Conservation (phyloP, 306 rosid genomes). For the Betula pendula region DNA sequence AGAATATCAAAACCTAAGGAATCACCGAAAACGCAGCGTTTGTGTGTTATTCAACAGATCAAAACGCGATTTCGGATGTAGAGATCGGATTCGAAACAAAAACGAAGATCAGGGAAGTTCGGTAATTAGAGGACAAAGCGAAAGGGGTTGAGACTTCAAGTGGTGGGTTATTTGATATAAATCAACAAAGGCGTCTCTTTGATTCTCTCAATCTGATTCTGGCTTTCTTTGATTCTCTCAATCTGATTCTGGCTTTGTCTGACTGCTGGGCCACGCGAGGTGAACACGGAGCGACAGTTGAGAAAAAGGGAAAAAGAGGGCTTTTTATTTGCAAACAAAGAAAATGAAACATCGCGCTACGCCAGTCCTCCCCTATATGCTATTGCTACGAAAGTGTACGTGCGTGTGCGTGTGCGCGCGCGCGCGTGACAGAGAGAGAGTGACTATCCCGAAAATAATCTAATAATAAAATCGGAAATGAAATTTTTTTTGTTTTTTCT, state of each 20-base stretch:
- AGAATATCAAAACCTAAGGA: background rate
- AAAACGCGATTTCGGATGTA: background rate
- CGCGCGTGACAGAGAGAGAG: slow-evolving; percentile 21
- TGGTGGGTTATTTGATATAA: background rate
- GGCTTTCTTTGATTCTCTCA: slow-evolving; percentile 14
- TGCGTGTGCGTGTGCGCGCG: too few species aligned
- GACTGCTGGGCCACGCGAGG: slow-evolving; percentile 69
- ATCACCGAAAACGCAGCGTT: slow-evolving; percentile 18
- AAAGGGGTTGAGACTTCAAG: background rate
- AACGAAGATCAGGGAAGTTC: slow-evolving; percentile 36
- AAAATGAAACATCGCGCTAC: slow-evolving; percentile 14
- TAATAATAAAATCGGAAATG: slow-evolving; percentile 16
- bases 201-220: background rate
- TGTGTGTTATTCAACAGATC: background rate
- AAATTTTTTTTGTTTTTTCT: background rate
- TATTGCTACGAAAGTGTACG: slow-evolving; percentile 8
- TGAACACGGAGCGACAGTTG: slow-evolving; percentile 82
- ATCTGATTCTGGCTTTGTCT: slow-evolving; percentile 32
- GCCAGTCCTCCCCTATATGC: slow-evolving; percentile 1
- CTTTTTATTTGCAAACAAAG: slow-evolving; percentile 17
- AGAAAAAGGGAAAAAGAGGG: slow-evolving; percentile 40
- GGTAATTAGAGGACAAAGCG: background rate
- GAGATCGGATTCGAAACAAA: slow-evolving; percentile 19
- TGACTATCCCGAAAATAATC: background rate
- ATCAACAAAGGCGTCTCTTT: background rate